These are phyloP conservation scores for Ulota crispa DNA, from an alignment of 225 moss, liverwort and hornwort genomes.

Conservation along the genomic window DNA sequence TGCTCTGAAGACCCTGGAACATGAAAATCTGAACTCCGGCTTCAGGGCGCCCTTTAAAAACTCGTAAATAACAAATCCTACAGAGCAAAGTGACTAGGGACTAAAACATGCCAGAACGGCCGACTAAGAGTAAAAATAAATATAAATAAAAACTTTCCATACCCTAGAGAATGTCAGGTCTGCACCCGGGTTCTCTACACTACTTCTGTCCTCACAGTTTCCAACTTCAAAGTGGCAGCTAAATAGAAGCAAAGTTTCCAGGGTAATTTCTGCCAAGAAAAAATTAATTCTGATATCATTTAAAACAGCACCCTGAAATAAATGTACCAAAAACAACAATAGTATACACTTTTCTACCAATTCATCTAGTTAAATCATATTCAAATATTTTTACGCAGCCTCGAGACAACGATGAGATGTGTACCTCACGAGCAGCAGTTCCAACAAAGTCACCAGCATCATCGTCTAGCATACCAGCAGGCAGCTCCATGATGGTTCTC, in stretches of 20 bases:
- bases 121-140: neutral
- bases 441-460: conserved; percentile 89
- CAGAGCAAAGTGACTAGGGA: neutral
- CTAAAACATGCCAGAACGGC: neutral
- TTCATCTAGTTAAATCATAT: neutral
- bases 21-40: neutral
- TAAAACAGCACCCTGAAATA: neutral
- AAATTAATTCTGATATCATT: neutral
- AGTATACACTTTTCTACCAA: neutral
- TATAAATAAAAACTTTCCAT: neutral
- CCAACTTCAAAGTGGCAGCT: neutral
- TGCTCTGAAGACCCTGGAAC: neutral
- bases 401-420: conserved; percentile 4
- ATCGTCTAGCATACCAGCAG: conserved; percentile 93
- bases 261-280: neutral
- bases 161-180: neutral
- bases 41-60: neutral
- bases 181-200: neutral
- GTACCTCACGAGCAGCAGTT: conserved; percentile 88
- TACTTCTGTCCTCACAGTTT: neutral
- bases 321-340: neutral
- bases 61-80: neutral
- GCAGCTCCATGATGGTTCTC: conserved; percentile 78
- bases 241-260: neutral
- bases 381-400: neutral